phyloP scores from a whole-genome alignment of 768 basidiomycete species.

The Tulasnella sp. region DNA sequence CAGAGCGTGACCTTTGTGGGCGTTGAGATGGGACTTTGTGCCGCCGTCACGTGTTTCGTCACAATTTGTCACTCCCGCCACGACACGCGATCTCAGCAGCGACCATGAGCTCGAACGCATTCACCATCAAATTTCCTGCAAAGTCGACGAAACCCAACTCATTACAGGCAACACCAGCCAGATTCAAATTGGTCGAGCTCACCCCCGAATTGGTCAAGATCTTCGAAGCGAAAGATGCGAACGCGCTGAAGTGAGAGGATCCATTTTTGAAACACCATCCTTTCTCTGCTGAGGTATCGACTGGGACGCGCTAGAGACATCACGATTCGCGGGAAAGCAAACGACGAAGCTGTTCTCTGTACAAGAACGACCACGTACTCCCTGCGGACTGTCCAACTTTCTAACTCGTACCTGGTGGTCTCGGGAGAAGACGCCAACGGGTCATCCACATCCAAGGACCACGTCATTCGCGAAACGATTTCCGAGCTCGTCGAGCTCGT shows the following conservation, averaged over 20 bases:
- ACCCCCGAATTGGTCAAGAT: constrained; percentile 53
- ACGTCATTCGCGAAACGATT: constrained; percentile 69
- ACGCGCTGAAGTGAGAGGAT: neutral
- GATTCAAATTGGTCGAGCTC: constrained; percentile 49
- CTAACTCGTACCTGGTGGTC: constrained; percentile 75
- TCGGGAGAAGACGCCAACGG: constrained; percentile 30
- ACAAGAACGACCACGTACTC: constrained; percentile 69
- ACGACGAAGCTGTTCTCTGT: constrained; percentile 36
- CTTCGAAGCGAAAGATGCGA: constrained; percentile 33
- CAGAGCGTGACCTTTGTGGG: neutral
- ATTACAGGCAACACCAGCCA: neutral
- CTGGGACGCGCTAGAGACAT: constrained; percentile 18
- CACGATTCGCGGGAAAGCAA: constrained; percentile 21
- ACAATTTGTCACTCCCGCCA: neutral
- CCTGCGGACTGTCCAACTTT: constrained; percentile 75
- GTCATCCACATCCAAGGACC: constrained; percentile 16
- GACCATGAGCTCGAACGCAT: neutral
- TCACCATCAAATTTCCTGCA: neutral
- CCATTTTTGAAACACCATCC: neutral
- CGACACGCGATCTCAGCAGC: neutral
- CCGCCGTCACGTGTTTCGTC: neutral
- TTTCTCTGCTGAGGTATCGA: neutral
- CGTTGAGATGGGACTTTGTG: neutral
- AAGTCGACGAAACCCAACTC: neutral
- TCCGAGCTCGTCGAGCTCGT: constrained; percentile 76